A percentile compares a stretch with the other conserved stretches of the same genome.
Evolutionary conservation across 2,329 filamentous ascomycete genomes (phyloP).

Genomic region (Paecilomyces fulvus): DNA sequence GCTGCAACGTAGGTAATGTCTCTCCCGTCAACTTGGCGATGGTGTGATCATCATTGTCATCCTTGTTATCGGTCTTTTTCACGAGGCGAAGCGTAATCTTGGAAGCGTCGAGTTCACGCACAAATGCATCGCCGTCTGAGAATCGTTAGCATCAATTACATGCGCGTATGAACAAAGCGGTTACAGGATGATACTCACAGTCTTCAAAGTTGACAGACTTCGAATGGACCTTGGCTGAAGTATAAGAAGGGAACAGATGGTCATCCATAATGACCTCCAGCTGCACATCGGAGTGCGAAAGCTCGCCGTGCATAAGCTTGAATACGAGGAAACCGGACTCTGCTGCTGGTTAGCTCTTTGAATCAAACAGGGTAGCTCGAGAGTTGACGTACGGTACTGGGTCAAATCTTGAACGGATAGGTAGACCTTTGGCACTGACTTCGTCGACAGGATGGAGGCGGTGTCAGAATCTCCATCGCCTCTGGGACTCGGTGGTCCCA

Average conservation of each 20-base stretch:
- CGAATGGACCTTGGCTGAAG: conserved; percentile 64
- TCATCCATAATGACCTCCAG: conserved; percentile 92
- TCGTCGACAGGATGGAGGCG: background rate
- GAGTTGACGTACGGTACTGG: conserved; percentile 22
- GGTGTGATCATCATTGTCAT: conserved; percentile 60
- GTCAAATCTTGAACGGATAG: background rate
- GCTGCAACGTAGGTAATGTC: conserved; percentile 78
- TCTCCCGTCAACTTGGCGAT: conserved; percentile 77
- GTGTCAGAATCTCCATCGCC: conserved; percentile 1
- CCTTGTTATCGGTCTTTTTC: conserved; percentile 67
- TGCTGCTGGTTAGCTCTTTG: conserved; percentile 33
- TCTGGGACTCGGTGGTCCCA: background rate
- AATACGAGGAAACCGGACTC: conserved; percentile 92
- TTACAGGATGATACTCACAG: conserved; percentile 39
- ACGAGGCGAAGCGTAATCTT: conserved; percentile 80
- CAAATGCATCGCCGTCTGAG: conserved; percentile 77
- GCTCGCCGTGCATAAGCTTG: conserved; percentile 81
- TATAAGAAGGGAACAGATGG: conserved; percentile 83
- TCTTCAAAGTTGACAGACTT: conserved; percentile 72
- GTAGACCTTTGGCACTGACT: conserved; percentile 1
- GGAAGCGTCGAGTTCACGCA: conserved; percentile 95
- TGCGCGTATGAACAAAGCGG: background rate
- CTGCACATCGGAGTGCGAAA: conserved; percentile 66
- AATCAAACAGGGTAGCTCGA: conserved; percentile 32
- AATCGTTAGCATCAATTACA: conserved; percentile 10